phyloP scores from a whole-genome alignment of 345 rosid species.

The Populus davidiana region DNA sequence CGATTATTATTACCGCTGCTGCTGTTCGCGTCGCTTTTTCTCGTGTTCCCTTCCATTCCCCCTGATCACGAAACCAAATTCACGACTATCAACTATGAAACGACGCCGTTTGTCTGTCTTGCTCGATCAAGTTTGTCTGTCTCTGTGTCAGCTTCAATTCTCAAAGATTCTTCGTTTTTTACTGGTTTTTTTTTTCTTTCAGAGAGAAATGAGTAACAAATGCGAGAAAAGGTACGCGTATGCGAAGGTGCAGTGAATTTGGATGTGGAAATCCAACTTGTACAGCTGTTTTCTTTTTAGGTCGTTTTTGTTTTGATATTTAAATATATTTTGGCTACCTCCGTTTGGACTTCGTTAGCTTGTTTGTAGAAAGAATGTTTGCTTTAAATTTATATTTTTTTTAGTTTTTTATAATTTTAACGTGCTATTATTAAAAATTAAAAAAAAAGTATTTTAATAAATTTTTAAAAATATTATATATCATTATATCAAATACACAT shows the following conservation, averaged over 20 bases:
- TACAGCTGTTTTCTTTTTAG: not conserved
- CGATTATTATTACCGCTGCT: constrained; percentile 26
- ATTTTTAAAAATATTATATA: too few species aligned
- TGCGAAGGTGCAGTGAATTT: not conserved
- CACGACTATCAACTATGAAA: not conserved
- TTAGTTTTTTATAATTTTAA: too few species aligned
- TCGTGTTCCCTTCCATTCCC: constrained; percentile 38
- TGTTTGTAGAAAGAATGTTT: too few species aligned
- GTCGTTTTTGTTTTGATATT: not conserved
- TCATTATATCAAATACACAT: too few species aligned
- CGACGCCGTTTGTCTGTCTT: not conserved
- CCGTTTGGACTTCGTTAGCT: too few species aligned
- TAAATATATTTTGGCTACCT: not conserved
- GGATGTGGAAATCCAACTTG: not conserved
- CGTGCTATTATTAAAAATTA: too few species aligned
- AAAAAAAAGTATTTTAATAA: too few species aligned
- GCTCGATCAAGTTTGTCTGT: not conserved
- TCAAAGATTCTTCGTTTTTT: not conserved
- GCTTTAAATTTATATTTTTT: too few species aligned
- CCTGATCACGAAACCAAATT: not conserved
- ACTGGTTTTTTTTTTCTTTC: not conserved
- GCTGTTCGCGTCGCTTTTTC: constrained; percentile 57
- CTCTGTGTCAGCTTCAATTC: not conserved
- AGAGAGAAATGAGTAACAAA: not conserved
- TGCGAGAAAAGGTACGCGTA: not conserved